Evolutionary conservation across 2,329 filamentous ascomycete species (phyloP), one percentile per base, ranked within the genome.

Genomic region (Rhynchosporium graminicola): DNA sequence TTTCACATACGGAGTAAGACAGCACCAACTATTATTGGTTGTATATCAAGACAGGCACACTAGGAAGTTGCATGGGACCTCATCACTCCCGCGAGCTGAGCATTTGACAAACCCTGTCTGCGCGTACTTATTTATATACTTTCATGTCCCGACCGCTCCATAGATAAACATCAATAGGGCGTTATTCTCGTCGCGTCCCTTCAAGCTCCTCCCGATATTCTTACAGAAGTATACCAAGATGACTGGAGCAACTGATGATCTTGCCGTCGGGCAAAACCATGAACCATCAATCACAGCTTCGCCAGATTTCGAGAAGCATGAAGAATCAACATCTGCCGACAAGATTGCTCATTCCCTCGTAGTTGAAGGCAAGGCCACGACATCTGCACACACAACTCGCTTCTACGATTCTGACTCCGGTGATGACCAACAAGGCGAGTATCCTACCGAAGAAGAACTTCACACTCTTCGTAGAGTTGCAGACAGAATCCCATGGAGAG

Each of bases 371-470:
- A 58, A 63, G 40, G 54, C 63, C 4, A 61, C 61, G 8, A 48
- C 45, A 1, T 6, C 57, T 12, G 26, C 28, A 26, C 52, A 51
- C 10, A 20, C 43, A 46, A 46, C 43, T 8, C 38, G 36, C n/a
- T 58, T 59, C n/a, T 52, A 57, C 38, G 36, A 42, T 4, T 29
- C 57, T 45, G 61, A 59, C 15, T 47, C 40, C 26, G 46, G 51
- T 1, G 60, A 52, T 2, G 43, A 52, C 8, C 42, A 40, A 8
- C 51, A 57, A 28, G 62, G 74, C 80, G 66, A 66, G 33, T 65
- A 56, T 33, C 86, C 86, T 2, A 88, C 84, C 6, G 80, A 83
- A 48, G 84, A 88, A 72, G 86, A 89, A 64, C 73, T 87, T 60
- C 72, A 67, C 15, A 86, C 84, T 0, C 80, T 89, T 28, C 82